phyloP scores from a whole-genome alignment of 148 eudicot species.

The Chenopodium album region DNA sequence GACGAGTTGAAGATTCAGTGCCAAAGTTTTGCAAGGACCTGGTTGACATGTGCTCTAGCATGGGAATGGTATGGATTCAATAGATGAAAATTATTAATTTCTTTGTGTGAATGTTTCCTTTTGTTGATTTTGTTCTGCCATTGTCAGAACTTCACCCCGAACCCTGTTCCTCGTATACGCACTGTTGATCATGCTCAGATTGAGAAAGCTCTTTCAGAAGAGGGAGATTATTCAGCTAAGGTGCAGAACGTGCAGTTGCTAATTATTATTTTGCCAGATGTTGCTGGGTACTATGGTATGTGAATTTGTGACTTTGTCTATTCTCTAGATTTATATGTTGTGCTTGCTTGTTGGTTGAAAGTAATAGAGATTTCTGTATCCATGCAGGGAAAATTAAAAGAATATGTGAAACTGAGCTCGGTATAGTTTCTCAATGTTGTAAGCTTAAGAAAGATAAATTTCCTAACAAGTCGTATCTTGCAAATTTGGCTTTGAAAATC shows the following conservation, averaged over 20 bases:
- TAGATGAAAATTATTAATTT: background rate
- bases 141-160: conserved; percentile 42
- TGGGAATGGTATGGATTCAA: conserved; percentile 69
- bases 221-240: conserved; percentile 43
- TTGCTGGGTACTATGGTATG: conserved; percentile 65
- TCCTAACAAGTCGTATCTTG: conserved; percentile 55
- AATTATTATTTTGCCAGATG: conserved; percentile 72
- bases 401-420: conserved; percentile 82
- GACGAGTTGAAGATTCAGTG: conserved; percentile 6
- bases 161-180: conserved; percentile 38
- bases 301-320: background rate
- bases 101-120: no score
- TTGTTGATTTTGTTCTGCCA: background rate
- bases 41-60: conserved; percentile 53
- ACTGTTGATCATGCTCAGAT: conserved; percentile 25
- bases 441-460: conserved; percentile 45
- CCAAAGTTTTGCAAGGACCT: conserved; percentile 43
- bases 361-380: background rate
- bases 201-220: conserved; percentile 49
- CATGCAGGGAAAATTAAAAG: conserved; percentile 64
- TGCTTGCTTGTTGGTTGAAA: background rate
- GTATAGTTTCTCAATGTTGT: conserved; percentile 84
- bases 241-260: conserved; percentile 26
- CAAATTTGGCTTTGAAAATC: conserved; percentile 72
- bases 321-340: background rate